phyloP scores from a whole-genome alignment of 805 yeast species.

The Yamadazyma sp. region DNA sequence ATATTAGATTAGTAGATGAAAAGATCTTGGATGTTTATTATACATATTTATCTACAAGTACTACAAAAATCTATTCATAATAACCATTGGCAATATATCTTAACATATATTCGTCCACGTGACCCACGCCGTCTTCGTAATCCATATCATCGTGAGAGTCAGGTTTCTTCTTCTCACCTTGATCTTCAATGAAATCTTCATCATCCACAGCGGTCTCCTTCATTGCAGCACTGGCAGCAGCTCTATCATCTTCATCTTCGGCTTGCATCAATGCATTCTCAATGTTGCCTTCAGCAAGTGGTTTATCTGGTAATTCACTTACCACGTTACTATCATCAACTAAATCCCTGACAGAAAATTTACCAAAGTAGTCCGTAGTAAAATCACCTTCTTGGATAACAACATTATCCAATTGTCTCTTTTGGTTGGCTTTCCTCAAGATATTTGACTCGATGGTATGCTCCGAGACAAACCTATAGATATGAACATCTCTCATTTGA shows the following conservation, averaged over 20 bases:
- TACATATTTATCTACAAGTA: no score
- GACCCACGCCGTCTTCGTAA: constrained; percentile 66
- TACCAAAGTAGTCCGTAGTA: constrained; percentile 93
- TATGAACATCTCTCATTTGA: constrained; percentile 96
- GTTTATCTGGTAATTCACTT: constrained; percentile 38
- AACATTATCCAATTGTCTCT: constrained; percentile 88
- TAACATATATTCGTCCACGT: constrained; percentile 96
- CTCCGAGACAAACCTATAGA: constrained; percentile 93
- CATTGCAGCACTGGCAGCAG: constrained; percentile 88
- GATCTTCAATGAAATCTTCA: constrained; percentile 73
- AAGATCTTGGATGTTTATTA: no score
- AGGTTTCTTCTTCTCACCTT: constrained; percentile 16
- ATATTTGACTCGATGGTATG: constrained; percentile 95
- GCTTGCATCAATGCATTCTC: constrained; percentile 80
- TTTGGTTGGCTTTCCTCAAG: constrained; percentile 89
- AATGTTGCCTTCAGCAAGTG: constrained; percentile 39
- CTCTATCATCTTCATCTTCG: constrained; percentile 88
- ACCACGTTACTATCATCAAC: constrained; percentile 58
- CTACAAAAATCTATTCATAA: no score
- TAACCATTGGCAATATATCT: constrained; percentile 82
- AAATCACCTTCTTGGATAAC: constrained; percentile 98
- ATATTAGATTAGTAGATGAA: no score
- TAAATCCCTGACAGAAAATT: constrained; percentile 79
- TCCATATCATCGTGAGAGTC: constrained; percentile 34
- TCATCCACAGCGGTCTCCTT: constrained; percentile 79